Percentiles rank a stretch among this genome's conserved stretches.
Conservation (phyloP, 2,329 filamentous ascomycete genomes). For the Sporothrix pseudoabietina region DNA sequence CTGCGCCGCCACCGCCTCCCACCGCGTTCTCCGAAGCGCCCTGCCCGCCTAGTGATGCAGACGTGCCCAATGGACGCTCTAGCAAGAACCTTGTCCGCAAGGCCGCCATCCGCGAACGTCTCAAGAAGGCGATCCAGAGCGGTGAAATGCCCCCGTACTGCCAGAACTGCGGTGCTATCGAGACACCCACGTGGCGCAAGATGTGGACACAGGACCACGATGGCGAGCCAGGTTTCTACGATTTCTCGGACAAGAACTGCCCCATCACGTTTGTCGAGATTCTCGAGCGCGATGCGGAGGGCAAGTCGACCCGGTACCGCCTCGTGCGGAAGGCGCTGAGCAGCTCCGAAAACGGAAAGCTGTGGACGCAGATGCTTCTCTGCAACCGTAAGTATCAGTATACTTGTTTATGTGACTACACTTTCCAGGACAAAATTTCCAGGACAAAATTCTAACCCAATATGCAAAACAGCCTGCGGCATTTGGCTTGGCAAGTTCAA, state of each 20-base stretch:
- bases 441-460: constrained; percentile 16
- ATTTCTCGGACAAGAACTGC: constrained; percentile 72
- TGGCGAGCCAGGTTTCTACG: constrained; percentile 69
- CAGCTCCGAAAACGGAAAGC: constrained; percentile 62
- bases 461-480: constrained; percentile 67
- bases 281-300: constrained; percentile 62
- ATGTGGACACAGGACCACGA: constrained; percentile 78
- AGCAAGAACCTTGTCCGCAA: constrained; percentile 69
- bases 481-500: constrained; percentile 92
- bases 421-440: no score
- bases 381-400: constrained; percentile 79
- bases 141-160: constrained; percentile 89
- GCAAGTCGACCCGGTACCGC: constrained; percentile 67
- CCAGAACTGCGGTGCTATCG: constrained; percentile 89
- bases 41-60: constrained; percentile 50
- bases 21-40: constrained; percentile 45
- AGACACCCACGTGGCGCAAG: constrained; percentile 95
- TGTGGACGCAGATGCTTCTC: constrained; percentile 72
- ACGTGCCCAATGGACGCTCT: constrained; percentile 49
- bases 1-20: constrained; percentile 39
- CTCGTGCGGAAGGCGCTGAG: constrained; percentile 75
- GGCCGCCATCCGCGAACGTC: constrained; percentile 58
- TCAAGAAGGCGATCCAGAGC: constrained; percentile 67
- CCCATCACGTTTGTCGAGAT: constrained; percentile 74
- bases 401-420: background rate